Percentiles rank a stretch among this genome's conserved stretches.
These are phyloP conservation scores for Misopates orontium DNA, from an alignment of 257 asterid species.

Conservation along the genomic window DNA sequence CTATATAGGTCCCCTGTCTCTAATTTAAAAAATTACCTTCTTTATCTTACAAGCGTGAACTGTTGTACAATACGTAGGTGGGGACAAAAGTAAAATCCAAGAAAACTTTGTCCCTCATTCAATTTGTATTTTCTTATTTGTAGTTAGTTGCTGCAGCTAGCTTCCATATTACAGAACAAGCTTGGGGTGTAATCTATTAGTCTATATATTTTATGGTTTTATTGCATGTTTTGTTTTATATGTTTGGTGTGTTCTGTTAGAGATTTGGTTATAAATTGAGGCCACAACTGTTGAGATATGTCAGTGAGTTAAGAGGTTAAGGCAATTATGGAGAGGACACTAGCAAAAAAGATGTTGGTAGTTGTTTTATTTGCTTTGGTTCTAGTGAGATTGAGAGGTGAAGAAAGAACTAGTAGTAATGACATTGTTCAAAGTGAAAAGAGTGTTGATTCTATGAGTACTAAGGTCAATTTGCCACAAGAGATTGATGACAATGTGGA, in stretches of 20 bases:
- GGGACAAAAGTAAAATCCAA: constrained; percentile 52
- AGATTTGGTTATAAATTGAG: constrained; percentile 33
- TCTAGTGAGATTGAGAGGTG: constrained; percentile 28
- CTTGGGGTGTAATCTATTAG: constrained; percentile 19
- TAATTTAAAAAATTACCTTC: constrained; percentile 16
- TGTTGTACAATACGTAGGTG: constrained; percentile 28
- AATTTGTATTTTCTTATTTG: constrained; percentile 6
- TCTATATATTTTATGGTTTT: not conserved
- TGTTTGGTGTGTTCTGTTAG: too few relatives aligned
- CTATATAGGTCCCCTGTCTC: not conserved
- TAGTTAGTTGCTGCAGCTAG: constrained; percentile 33
- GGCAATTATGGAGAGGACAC: constrained; percentile 28
- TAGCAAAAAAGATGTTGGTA: constrained; percentile 4
- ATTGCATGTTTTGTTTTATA: too few relatives aligned
- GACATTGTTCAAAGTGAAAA: constrained; percentile 14
- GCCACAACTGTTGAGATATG: constrained; percentile 10
- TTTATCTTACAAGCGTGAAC: constrained; percentile 37
- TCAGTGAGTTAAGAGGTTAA: not conserved
- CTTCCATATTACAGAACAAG: constrained; percentile 31
- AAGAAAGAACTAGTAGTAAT: not conserved
- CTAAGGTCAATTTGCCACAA: too few relatives aligned
- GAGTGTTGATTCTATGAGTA: too few relatives aligned
- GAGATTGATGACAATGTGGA: not conserved
- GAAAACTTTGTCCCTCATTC: constrained; percentile 36
- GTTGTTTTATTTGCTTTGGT: constrained; percentile 23